A percentile compares a stretch with the other conserved stretches of the same genome.
phyloP scores from a whole-genome alignment of 1,284 basidiomycete species.

The Malassezia globosa region DNA sequence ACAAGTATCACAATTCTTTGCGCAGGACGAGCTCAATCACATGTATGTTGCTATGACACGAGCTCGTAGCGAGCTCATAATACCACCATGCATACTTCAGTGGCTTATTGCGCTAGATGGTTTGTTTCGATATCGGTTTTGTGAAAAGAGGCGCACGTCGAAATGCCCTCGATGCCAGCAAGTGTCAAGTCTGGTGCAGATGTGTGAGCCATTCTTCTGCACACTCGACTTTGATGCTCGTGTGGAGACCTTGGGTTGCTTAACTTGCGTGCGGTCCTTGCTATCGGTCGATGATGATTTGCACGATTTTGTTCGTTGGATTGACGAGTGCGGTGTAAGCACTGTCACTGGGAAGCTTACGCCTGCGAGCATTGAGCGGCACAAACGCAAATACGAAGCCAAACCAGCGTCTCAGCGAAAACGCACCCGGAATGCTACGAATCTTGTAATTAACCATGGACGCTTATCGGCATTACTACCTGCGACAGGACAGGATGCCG shows the following conservation, averaged over 20 bases:
- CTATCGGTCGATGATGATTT: slow-evolving; percentile 12
- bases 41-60: slow-evolving; percentile 37
- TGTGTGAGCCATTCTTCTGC: not conserved
- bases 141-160: not conserved
- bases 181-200: slow-evolving; percentile 3
- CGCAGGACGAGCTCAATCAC: slow-evolving; percentile 34
- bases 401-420: not conserved
- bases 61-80: slow-evolving; percentile 25
- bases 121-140: slow-evolving; percentile 18
- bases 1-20: slow-evolving; percentile 19
- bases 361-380: slow-evolving; percentile 1
- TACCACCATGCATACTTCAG: slow-evolving; percentile 21
- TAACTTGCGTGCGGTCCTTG: slow-evolving; percentile 9
- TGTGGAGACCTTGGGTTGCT: slow-evolving; percentile 6
- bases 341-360: slow-evolving; percentile 10
- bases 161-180: slow-evolving; percentile 7
- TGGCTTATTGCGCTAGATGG: slow-evolving; percentile 33
- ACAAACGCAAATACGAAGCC: not conserved
- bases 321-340: slow-evolving; percentile 15
- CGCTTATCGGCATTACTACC: too few species aligned
- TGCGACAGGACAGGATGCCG: too few species aligned
- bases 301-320: slow-evolving; percentile 17
- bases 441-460: too few species aligned
- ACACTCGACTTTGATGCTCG: slow-evolving; percentile 1
- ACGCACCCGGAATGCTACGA: not conserved